phyloP scores from a whole-genome alignment of 371 early-diverging fungal genomes.

The Apophysomyces ossiformis region DNA sequence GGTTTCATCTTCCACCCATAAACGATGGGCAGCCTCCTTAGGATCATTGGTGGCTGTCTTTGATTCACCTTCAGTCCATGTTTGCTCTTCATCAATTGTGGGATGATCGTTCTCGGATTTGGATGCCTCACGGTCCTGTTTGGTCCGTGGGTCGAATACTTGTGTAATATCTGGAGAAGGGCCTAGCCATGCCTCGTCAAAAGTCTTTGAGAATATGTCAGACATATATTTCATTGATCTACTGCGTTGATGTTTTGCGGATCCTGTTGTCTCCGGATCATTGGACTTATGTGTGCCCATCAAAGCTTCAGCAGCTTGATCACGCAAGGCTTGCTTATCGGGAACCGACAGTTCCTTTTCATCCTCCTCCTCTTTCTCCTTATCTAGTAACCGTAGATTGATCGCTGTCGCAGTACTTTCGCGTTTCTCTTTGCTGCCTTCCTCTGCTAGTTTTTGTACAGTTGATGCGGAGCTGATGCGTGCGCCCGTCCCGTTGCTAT shows the following conservation, averaged over 20 bases:
- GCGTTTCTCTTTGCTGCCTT: not conserved
- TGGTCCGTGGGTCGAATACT: not conserved
- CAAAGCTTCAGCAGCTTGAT: conserved; percentile 18
- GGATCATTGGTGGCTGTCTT: conserved; percentile 18
- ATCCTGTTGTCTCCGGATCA: not conserved
- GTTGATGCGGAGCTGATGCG: not conserved
- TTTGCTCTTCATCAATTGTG: not conserved
- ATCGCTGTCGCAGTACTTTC: not conserved
- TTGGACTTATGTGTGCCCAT: conserved; percentile 1
- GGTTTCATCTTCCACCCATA: conserved; percentile 47
- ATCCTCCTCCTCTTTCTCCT: conserved; percentile 9
- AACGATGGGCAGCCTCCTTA: conserved; percentile 34
- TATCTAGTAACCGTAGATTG: not conserved
- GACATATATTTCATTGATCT: conserved; percentile 4
- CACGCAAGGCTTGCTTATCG: conserved; percentile 15
- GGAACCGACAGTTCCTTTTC: conserved; percentile 7
- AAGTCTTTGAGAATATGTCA: not conserved
- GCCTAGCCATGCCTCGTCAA: not conserved
- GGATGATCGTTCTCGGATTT: not conserved
- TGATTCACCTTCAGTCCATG: not conserved
- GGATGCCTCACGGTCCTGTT: not conserved
- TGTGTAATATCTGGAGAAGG: conserved; percentile 2
- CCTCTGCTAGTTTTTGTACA: not conserved
- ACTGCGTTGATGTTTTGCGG: not conserved
- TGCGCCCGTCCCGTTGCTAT: conserved; percentile 23